phyloP scores from a whole-genome alignment of 352 stramenopile genomes.

The Pythium rhizo-oryzae region DNA sequence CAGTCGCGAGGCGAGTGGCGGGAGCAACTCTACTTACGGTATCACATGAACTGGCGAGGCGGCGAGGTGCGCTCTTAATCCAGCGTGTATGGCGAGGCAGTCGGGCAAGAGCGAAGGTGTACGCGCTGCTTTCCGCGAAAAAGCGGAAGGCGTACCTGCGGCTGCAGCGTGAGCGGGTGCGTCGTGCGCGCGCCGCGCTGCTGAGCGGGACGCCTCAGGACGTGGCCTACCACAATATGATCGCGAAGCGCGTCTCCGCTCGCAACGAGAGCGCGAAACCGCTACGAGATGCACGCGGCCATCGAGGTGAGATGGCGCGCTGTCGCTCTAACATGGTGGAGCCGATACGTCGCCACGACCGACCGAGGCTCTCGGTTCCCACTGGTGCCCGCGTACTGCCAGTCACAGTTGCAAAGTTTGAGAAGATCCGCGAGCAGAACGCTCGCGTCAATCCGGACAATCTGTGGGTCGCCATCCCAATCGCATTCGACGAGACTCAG shows the following conservation, averaged over 20 bases:
- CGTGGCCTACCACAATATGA: constrained; percentile 18
- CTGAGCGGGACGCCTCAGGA: constrained; percentile 28
- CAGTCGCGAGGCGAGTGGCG: neutral
- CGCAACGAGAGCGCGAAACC: constrained; percentile 21
- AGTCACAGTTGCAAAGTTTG: constrained; percentile 50
- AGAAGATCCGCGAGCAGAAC: constrained; percentile 43
- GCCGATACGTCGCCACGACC: constrained; percentile 38
- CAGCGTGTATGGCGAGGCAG: constrained; percentile 66
- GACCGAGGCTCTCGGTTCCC: constrained; percentile 33
- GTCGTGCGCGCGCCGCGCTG: constrained; percentile 36
- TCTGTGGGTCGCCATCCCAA: constrained; percentile 66
- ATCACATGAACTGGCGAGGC: constrained; percentile 9
- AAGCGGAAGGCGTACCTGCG: constrained; percentile 28
- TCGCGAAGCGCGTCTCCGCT: constrained; percentile 34
- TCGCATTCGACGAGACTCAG: constrained; percentile 20
- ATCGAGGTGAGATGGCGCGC: constrained; percentile 19
- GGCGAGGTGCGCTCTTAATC: constrained; percentile 40
- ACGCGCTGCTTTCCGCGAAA: constrained; percentile 31
- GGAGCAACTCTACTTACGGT: neutral
- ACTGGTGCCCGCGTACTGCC: constrained; percentile 43
- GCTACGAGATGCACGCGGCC: constrained; percentile 3
- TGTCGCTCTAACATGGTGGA: constrained; percentile 32
- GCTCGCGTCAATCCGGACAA: constrained; percentile 56
- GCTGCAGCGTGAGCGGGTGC: constrained; percentile 39
- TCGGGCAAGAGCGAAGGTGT: constrained; percentile 33